Percentiles rank a stretch among this genome's conserved stretches.
phyloP scores from a whole-genome alignment of 2,329 filamentous ascomycete genomes.

The Colletotrichum noveboracense region DNA sequence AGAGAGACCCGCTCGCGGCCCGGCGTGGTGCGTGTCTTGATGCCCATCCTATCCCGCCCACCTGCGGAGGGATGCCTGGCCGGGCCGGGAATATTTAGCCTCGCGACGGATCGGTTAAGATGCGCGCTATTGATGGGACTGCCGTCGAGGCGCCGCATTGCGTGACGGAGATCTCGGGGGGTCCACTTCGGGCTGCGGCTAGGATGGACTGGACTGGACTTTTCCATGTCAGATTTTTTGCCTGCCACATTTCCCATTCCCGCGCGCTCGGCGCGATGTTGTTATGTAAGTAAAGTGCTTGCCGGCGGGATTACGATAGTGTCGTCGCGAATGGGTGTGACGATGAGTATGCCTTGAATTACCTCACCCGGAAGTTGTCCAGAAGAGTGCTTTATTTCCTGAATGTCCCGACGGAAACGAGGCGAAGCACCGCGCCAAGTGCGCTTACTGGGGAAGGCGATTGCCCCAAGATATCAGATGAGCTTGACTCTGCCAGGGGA shows the following conservation, averaged over 20 bases:
- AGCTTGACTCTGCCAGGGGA: constrained; percentile 1
- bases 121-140: not conserved
- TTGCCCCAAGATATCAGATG: not conserved
- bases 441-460: not conserved
- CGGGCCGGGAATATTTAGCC: not conserved
- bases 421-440: not conserved
- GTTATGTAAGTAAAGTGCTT: not conserved
- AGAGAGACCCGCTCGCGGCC: not conserved
- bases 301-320: not conserved
- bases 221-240: not conserved
- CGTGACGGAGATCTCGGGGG: not conserved
- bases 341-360: not conserved
- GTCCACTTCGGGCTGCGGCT: not conserved
- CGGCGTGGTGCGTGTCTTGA: not conserved
- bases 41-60: not conserved
- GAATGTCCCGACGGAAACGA: not conserved
- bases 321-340: not conserved
- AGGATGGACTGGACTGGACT: not conserved
- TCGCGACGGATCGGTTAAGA: not conserved
- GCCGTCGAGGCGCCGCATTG: not conserved
- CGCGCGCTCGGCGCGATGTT: not conserved
- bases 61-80: not conserved
- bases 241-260: not conserved
- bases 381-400: not conserved
- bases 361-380: not conserved